Percentiles rank a stretch among this genome's conserved stretches.
Evolutionary conservation across 2,329 filamentous ascomycete species (phyloP).

Genomic region (Fusarium oligoseptatum): DNA sequence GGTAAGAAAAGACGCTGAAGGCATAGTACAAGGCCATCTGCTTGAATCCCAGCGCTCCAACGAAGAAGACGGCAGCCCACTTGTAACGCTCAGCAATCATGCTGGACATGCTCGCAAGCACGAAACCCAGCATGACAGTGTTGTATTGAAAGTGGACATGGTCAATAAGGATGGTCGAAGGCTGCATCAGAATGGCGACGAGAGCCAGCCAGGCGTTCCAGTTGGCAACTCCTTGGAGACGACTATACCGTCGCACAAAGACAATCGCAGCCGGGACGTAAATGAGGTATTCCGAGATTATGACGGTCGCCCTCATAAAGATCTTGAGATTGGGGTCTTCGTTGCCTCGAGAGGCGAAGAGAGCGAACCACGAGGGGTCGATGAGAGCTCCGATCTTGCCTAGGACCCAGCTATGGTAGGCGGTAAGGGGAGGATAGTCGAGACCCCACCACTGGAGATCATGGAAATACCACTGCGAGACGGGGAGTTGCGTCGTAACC

Average conservation of each 20-base stretch:
- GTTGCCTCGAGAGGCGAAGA: conserved; percentile 84
- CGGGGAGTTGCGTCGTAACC: conserved; percentile 86
- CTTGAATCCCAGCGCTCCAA: conserved; percentile 94
- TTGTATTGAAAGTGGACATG: conserved; percentile 99
- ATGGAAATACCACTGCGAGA: conserved; percentile 98
- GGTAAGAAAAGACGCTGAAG: conserved; percentile 90
- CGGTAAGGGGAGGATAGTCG: conserved; percentile 96
- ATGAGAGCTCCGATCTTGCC: conserved; percentile 87
- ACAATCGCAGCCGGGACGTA: conserved; percentile 89
- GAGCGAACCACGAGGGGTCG: conserved; percentile 87
- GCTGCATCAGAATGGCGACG: conserved; percentile 92
- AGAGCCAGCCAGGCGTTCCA: conserved; percentile 90
- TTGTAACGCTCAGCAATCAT: conserved; percentile 86
- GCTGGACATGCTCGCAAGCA: conserved; percentile 88
- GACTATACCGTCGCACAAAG: conserved; percentile 85
- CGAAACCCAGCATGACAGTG: conserved; percentile 95
- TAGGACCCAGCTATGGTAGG: conserved; percentile 97
- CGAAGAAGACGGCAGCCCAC: conserved; percentile 95
- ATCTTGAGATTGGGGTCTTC: conserved; percentile 87
- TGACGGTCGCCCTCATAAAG: conserved; percentile 94
- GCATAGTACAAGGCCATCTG: conserved; percentile 99
- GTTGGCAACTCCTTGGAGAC: conserved; percentile 79
- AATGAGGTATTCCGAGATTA: conserved; percentile 90
- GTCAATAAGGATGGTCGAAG: conserved; percentile 89
- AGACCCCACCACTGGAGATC: conserved; percentile 98